phyloP scores from a whole-genome alignment of 345 rosid species.

The Murraya koenigii region DNA sequence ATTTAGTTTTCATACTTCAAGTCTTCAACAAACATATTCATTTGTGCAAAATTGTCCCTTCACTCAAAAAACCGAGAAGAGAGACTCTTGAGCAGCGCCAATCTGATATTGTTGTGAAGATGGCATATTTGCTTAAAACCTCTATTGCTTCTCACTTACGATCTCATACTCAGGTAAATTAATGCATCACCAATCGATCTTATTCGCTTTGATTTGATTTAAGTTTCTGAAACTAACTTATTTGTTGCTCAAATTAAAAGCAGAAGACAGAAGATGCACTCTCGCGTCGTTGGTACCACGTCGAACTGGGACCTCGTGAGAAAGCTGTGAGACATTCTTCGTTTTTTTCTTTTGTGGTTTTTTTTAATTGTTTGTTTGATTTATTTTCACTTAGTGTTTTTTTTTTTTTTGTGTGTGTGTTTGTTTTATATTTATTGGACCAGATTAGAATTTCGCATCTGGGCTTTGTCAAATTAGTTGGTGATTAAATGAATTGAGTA shows the following conservation, averaged over 20 bases:
- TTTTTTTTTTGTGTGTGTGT: not conserved
- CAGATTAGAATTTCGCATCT: not conserved
- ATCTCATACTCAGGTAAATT: slow-evolving; percentile 59
- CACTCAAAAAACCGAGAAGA: not conserved
- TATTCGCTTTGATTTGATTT: slow-evolving; percentile 1
- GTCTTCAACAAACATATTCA: not conserved
- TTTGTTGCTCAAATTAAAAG: slow-evolving; percentile 8
- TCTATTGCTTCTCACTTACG: slow-evolving; percentile 51
- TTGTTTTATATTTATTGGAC: not conserved
- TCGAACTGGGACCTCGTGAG: slow-evolving; percentile 83
- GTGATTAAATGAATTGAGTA: not conserved
- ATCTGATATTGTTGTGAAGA: slow-evolving; percentile 9
- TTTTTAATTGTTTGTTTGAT: not conserved
- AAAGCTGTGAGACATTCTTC: slow-evolving; percentile 63
- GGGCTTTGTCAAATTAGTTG: not conserved
- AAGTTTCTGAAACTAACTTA: slow-evolving; percentile 13
- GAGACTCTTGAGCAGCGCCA: not conserved
- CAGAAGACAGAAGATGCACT: slow-evolving; percentile 44
- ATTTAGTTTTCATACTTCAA: not conserved
- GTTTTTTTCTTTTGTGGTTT: not conserved
- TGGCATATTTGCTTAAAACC: slow-evolving; percentile 65
- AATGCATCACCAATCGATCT: not conserved
- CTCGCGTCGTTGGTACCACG: slow-evolving; percentile 68
- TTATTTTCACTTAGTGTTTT: not conserved
- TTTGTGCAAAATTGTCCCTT: not conserved